Evolutionary conservation across 169 alveolate genomes (phyloP), one percentile per base, ranked within the genome.

Genomic region (Babesia sp.): DNA sequence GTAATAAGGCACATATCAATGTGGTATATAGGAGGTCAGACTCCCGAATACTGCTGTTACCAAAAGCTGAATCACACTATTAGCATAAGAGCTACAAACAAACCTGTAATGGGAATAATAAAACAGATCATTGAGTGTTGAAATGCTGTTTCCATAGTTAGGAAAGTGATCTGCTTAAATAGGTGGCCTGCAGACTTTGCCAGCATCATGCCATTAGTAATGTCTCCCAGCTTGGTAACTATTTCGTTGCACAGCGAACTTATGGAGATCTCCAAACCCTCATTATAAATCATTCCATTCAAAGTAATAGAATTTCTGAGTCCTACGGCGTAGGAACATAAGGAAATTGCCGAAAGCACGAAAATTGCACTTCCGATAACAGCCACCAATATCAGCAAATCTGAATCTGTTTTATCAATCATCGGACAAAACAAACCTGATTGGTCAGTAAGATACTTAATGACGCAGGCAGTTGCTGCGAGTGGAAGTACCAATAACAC

Each of bases 61-160:
- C 33, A 1, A 45, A 54, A 5, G 66, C 68, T 51, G 67, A 28
- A 11, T 2, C 3, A n/a, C 14, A 14, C 46, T 24, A 12, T 7
- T 22, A 48, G 60, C 26, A 2, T 8, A 34, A 2, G 24, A 28
- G 18, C 3, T 12, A 1, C n/a, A 28, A n/a, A 44, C 77, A 12
- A 29, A 70, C 79, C 74, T 20, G 63, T 54, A 8, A 45, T 50
- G 14, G 87, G 87, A 29, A 79, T 69, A 28, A 59, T 39, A 31
- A 79, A 57, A 36, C 48, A 71, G 36, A 51, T 31, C 8, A 79
- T 18, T 1, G 83, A 41, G 37, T 79, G 70, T 29, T 79, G 83
- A 33, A 56, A 79, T 20, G 87, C 80, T 0, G 87, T 79, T 50
- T 79, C 87, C 45, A 79, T n/a, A 7, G 87, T 11, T 24, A 79